Conservation (phyloP, 495 filamentous ascomycete genomes). For the Beverwykella pulmonaria region DNA sequence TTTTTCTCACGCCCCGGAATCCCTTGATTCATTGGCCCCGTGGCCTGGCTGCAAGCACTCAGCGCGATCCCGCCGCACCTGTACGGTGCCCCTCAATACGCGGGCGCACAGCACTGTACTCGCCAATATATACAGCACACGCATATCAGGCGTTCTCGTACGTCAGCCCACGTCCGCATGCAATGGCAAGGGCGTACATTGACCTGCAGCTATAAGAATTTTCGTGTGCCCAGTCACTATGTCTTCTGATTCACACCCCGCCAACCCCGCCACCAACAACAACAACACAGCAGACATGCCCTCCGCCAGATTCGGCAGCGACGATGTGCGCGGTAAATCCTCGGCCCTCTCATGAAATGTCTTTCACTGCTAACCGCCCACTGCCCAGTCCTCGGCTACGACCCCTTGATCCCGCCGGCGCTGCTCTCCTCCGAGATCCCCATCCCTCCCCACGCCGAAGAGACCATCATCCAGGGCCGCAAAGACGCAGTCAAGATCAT, state of each 20-base stretch:
- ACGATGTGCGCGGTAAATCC: constrained; percentile 48
- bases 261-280: background rate
- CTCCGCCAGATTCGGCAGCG: constrained; percentile 32
- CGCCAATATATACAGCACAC: background rate
- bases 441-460: constrained; percentile 48
- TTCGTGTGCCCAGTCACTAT: background rate
- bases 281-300: constrained; percentile 27
- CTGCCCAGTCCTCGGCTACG: constrained; percentile 82
- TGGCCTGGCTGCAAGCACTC: background rate
- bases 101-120: too few relatives aligned
- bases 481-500: constrained; percentile 82
- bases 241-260: background rate
- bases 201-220: constrained; percentile 12
- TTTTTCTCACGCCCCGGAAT: background rate
- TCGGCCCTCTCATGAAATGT: background rate
- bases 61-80: background rate
- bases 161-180: constrained; percentile 2
- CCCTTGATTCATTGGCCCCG: background rate
- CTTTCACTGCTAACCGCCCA: background rate
- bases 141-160: background rate
- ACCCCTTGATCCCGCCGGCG: constrained; percentile 87
- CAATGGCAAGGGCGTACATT: background rate
- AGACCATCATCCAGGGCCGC: constrained; percentile 81
- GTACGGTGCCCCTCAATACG: background rate
- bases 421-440: constrained; percentile 89